Percentiles rank a stretch among this genome's conserved stretches.
phyloP scores from a whole-genome alignment of 495 filamentous ascomycete species.

The Aspergillus egyptiacus region DNA sequence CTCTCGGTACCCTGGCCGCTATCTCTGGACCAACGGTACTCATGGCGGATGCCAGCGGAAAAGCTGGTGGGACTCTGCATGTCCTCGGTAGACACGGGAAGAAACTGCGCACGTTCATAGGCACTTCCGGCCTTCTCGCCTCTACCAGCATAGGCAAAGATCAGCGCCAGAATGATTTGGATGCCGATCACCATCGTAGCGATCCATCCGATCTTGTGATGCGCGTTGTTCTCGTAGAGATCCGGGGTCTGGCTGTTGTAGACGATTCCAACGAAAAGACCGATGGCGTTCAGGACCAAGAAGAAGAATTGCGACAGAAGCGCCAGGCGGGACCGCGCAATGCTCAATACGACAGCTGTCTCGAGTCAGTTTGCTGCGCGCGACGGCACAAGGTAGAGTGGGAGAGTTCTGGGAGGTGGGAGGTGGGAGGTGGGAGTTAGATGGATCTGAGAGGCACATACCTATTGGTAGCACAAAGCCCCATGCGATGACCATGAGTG shows the following conservation, averaged over 20 bases:
- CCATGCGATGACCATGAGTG: slow-evolving; percentile 76
- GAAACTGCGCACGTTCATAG: slow-evolving; percentile 48
- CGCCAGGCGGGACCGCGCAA: slow-evolving; percentile 70
- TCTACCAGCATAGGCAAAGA: slow-evolving; percentile 47
- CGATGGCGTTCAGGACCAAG: slow-evolving; percentile 62
- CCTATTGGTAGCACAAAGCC: slow-evolving; percentile 76
- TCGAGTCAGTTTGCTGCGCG: slow-evolving; percentile 4
- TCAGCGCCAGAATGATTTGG: slow-evolving; percentile 63
- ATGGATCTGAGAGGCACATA: slow-evolving; percentile 36
- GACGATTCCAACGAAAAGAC: slow-evolving; percentile 63
- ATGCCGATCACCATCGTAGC: slow-evolving; percentile 62
- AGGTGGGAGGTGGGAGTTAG: too few relatives aligned
- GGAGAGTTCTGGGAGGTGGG: too few relatives aligned
- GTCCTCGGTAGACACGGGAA: slow-evolving; percentile 63
- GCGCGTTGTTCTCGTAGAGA: slow-evolving; percentile 81
- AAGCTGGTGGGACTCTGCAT: slow-evolving; percentile 57
- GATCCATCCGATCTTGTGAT: slow-evolving; percentile 86
- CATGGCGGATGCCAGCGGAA: slow-evolving; percentile 33
- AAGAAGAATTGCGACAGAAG: slow-evolving; percentile 73
- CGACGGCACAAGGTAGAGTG: background rate
- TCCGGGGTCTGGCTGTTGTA: slow-evolving; percentile 83
- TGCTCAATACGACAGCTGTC: slow-evolving; percentile 75
- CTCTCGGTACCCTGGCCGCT: slow-evolving; percentile 85
- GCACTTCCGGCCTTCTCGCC: slow-evolving; percentile 20
- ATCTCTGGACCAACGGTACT: slow-evolving; percentile 70